A percentile compares a stretch with the other conserved stretches of the same genome.
Evolutionary conservation across 2,329 filamentous ascomycete genomes (phyloP).

Genomic region (Clonostachys rosea): DNA sequence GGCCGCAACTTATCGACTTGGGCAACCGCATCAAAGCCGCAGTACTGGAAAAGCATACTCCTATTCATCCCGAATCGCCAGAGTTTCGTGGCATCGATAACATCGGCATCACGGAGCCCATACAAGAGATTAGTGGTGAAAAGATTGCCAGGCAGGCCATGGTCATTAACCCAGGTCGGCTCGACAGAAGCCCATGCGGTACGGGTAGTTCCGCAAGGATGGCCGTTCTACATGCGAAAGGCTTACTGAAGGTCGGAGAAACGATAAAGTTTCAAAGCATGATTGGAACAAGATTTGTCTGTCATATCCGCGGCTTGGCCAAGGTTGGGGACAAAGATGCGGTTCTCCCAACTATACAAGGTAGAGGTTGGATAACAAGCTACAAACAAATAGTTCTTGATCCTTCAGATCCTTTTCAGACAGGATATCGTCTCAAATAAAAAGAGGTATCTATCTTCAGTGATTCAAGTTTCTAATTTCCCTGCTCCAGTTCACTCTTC

Average conservation of each 20-base stretch:
- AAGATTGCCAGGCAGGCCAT: slow-evolving; percentile 30
- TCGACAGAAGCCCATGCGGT: slow-evolving; percentile 37
- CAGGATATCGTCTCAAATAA: slow-evolving; percentile 12
- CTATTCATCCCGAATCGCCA: slow-evolving; percentile 35
- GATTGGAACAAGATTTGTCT: slow-evolving; percentile 30
- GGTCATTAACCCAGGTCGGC: slow-evolving; percentile 33
- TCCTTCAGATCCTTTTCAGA: slow-evolving; percentile 30
- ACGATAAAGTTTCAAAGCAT: slow-evolving; percentile 28
- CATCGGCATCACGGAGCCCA: slow-evolving; percentile 29
- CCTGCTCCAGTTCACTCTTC: too few species aligned
- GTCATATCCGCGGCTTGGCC: slow-evolving; percentile 24
- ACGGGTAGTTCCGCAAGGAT: slow-evolving; percentile 34
- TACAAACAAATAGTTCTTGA: slow-evolving; percentile 31
- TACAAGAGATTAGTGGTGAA: slow-evolving; percentile 10
- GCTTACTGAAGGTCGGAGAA: slow-evolving; percentile 24
- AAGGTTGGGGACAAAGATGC: slow-evolving; percentile 27
- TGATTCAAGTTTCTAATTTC: too few species aligned
- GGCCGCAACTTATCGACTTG: slow-evolving; percentile 27
- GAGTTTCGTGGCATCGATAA: slow-evolving; percentile 32
- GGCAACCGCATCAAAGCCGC: slow-evolving; percentile 37
- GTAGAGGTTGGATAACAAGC: slow-evolving; percentile 33
- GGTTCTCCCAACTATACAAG: slow-evolving; percentile 28
- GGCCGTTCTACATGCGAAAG: slow-evolving; percentile 31
- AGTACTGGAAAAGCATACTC: slow-evolving; percentile 22
- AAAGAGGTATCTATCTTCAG: too few species aligned